Conservation (phyloP, 495 filamentous ascomycete genomes). For the Lasiosphaeria hispida region DNA sequence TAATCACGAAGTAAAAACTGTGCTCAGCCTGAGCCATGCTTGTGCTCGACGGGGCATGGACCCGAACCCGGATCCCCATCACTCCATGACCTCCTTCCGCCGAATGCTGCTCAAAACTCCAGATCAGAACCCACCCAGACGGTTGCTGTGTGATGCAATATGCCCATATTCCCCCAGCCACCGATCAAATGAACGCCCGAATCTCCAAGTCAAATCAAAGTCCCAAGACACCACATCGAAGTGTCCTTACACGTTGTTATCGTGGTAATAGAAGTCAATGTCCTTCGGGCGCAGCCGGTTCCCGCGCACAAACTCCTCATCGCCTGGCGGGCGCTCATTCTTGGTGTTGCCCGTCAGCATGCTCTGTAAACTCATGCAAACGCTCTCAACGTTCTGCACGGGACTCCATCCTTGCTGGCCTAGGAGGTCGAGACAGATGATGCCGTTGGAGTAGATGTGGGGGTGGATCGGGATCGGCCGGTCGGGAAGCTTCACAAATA, state of each 20-base stretch:
- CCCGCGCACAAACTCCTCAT: conserved; percentile 77
- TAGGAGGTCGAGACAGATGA: conserved; percentile 95
- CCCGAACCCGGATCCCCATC: neutral
- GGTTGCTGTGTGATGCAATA: conserved; percentile 15
- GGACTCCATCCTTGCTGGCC: conserved; percentile 87
- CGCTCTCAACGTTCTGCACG: conserved; percentile 93
- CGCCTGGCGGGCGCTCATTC: conserved; percentile 80
- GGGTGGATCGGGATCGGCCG: conserved; percentile 91
- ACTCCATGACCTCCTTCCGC: neutral
- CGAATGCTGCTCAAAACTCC: conserved; percentile 14
- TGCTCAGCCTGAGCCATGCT: no score
- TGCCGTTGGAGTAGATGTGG: conserved; percentile 96
- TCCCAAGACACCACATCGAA: neutral
- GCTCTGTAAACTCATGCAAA: conserved; percentile 97
- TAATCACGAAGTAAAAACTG: no score
- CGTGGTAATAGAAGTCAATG: conserved; percentile 85
- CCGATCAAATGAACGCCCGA: conserved; percentile 4
- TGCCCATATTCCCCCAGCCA: conserved; percentile 1
- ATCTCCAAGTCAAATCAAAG: conserved; percentile 1
- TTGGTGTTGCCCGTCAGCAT: conserved; percentile 95
- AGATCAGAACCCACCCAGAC: neutral
- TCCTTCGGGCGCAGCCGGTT: conserved; percentile 77
- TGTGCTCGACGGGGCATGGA: neutral
- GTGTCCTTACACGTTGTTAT: conserved; percentile 66
- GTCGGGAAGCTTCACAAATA: conserved; percentile 65